These are phyloP conservation scores for Saccharomyces hybrid DNA, from an alignment of 1,139 yeast genomes.

Conservation along the genomic window DNA sequence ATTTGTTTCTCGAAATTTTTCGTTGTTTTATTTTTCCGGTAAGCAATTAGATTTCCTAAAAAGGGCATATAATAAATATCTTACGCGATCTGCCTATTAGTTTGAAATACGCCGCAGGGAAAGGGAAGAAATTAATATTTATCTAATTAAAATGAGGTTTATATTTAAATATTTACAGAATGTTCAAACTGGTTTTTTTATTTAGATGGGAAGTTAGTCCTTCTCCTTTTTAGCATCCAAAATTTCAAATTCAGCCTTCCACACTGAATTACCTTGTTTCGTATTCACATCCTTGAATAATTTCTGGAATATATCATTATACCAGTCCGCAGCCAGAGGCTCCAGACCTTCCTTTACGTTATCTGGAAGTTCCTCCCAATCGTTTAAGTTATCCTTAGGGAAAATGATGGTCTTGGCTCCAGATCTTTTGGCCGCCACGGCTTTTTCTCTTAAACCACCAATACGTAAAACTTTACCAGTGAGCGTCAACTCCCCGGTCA, in stretches of 20 bases:
- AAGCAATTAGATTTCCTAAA: neutral
- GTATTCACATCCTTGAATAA: slow-evolving; percentile 54
- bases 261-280: slow-evolving; percentile 41
- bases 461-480: slow-evolving; percentile 90
- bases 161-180: neutral
- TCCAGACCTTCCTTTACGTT: slow-evolving; percentile 80
- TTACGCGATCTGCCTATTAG: neutral
- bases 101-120: neutral
- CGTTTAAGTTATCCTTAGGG: slow-evolving; percentile 89
- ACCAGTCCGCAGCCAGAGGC: slow-evolving; percentile 89
- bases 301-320: slow-evolving; percentile 68
- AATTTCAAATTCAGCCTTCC: slow-evolving; percentile 36
- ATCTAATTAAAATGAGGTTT: neutral
- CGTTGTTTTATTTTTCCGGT: neutral
- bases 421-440: slow-evolving; percentile 91
- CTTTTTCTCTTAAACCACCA: slow-evolving; percentile 90
- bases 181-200: neutral
- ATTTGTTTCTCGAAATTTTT: neutral
- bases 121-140: neutral
- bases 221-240: slow-evolving; percentile 30
- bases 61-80: neutral
- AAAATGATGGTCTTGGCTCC: slow-evolving; percentile 85
- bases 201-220: neutral
- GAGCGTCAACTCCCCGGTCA: slow-evolving; percentile 93
- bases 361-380: slow-evolving; percentile 89